Evolutionary conservation across 208 protist genomes (phyloP), one percentile per base, ranked within the genome.

Genomic region (Trichomonas tenax): DNA sequence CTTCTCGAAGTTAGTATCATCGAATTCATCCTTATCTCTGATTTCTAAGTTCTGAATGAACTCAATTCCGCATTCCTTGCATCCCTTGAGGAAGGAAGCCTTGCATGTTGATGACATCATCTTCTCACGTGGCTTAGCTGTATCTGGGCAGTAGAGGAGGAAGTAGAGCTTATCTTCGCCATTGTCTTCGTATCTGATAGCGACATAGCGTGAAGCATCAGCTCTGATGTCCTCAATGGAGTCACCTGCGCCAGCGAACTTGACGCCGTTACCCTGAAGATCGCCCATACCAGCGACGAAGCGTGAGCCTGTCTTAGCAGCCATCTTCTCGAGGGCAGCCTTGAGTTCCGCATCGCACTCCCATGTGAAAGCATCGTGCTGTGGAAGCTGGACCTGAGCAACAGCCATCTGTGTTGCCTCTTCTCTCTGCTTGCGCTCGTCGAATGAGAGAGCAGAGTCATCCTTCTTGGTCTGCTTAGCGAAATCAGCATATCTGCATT

Each of bases 71-170:
- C 3, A 9, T 48, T 90, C 82, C 11, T 45, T 34, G 41, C 82
- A 90, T 45, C 82, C 82, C 41, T 90, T 90, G 36, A 90, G 8
- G 82, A 90, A 90, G 34, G n/a, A 44, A 11, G 4, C 15, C 41
- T 90, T 90, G 82, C 82, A 90, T 34, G 82, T 90, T 10, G 82
- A 90, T n/a, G 82, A 90, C 82, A 90, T 90, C 82, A 90, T 90
- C 41, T 90, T 90, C 23, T 90, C 82, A 34, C 82, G 36, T 21
- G 82, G 41, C n/a, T 90, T 90, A 1, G 82, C 82, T 23, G 4
- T 90, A 90, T 90, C 82, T 45, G 82, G 82, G 82, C 82, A 90
- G 41, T 38, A 48, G 1, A 90, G 41, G 34, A 90, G 40, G 41
- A 90, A 90, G 17, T 44, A 3, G 6, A 44, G 34, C 3, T 44